Conservation (phyloP, 73 alveolate genomes). For the Paraurostyla sp. region DNA sequence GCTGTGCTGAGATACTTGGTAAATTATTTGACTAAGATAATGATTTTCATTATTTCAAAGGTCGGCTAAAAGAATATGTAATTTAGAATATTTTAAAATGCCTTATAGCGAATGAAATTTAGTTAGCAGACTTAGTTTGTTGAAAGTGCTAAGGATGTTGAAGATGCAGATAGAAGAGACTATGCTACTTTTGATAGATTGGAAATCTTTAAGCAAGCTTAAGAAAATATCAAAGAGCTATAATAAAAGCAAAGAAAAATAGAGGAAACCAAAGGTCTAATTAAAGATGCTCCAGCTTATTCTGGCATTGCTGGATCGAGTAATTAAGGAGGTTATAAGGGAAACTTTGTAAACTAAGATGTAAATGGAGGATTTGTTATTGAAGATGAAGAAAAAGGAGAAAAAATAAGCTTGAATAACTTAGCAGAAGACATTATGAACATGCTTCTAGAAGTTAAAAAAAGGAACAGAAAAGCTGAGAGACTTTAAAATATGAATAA, state of each 20-base stretch:
- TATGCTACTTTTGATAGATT: slow-evolving; percentile 50
- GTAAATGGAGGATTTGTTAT: background rate
- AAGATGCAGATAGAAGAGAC: slow-evolving; percentile 41
- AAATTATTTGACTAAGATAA: background rate
- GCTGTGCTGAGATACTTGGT: background rate
- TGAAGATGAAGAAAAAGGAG: background rate
- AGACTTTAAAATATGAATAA: too few species aligned
- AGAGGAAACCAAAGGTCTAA: background rate
- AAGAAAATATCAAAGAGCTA: background rate
- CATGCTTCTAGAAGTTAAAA: background rate
- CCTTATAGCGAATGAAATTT: slow-evolving; percentile 36
- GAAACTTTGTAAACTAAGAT: background rate
- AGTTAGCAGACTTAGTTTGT: slow-evolving; percentile 31
- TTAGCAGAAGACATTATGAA: background rate
- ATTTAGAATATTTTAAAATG: background rate
- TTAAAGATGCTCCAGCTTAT: slow-evolving; percentile 25
- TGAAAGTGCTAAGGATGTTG: slow-evolving; percentile 34
- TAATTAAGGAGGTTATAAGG: background rate
- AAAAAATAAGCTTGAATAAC: background rate
- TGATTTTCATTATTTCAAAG: slow-evolving; percentile 9
- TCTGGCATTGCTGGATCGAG: background rate
- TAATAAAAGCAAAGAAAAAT: background rate
- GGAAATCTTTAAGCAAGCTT: background rate
- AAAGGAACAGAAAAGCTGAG: background rate
- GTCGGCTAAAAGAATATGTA: slow-evolving; percentile 36